Evolutionary conservation across 495 filamentous ascomycete species (phyloP).

Genomic region (Trichoderma asperelloides): DNA sequence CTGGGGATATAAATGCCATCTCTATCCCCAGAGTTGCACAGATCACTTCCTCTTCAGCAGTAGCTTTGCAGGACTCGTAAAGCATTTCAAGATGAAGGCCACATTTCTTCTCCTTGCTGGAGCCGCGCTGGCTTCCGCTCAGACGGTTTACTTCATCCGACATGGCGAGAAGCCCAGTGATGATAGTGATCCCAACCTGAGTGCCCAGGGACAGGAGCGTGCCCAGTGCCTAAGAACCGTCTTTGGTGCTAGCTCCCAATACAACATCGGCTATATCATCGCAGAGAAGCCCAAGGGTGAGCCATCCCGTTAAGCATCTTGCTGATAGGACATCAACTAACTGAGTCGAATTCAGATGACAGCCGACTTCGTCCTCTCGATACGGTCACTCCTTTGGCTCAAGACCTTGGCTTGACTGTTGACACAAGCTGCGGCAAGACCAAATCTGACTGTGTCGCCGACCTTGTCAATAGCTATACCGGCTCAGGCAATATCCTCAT

Average conservation of each 20-base stretch:
- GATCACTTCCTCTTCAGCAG: background rate
- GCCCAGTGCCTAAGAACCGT: constrained; percentile 42
- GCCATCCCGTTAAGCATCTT: background rate
- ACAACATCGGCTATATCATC: constrained; percentile 46
- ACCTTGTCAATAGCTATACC: constrained; percentile 33
- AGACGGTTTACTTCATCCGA: constrained; percentile 45
- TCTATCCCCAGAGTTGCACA: background rate
- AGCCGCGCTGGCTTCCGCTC: constrained; percentile 12
- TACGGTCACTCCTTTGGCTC: constrained; percentile 42
- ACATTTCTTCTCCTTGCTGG: constrained; percentile 12
- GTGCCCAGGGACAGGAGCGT: constrained; percentile 34
- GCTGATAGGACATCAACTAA: too few relatives aligned
- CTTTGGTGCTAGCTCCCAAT: constrained; percentile 36
- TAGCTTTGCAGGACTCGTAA: background rate
- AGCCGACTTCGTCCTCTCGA: constrained; percentile 39
- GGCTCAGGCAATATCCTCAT: constrained; percentile 47
- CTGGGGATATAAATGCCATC: background rate
- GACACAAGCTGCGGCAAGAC: constrained; percentile 40
- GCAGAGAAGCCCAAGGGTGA: constrained; percentile 36
- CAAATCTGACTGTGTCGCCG: constrained; percentile 36
- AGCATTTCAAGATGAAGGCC: constrained; percentile 12
- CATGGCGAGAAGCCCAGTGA: constrained; percentile 47
- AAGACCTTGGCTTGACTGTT: constrained; percentile 41
- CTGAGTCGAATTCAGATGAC: constrained; percentile 29
- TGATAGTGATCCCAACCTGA: constrained; percentile 36